These are phyloP conservation scores for Pugionium cornutum DNA, from an alignment of 345 rosid species.

Conservation along the genomic window DNA sequence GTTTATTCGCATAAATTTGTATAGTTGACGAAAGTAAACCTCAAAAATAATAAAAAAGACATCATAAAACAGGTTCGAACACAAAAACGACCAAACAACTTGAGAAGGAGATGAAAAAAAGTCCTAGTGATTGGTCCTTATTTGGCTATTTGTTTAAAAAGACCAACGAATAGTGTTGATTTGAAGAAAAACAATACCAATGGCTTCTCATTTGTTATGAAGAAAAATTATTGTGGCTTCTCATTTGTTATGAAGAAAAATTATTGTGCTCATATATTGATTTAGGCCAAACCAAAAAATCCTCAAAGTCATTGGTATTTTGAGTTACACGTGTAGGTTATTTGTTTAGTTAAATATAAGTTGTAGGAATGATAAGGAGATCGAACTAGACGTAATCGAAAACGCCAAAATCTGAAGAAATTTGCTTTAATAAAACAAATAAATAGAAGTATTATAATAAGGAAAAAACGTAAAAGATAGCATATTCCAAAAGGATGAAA, in stretches of 20 bases:
- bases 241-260: too few species aligned
- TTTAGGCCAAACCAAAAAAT: neutral
- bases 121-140: too few species aligned
- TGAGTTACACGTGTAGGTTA: neutral
- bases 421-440: neutral
- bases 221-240: too few species aligned
- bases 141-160: too few species aligned
- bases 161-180: slow-evolving; percentile 12
- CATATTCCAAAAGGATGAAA: slow-evolving; percentile 40
- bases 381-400: slow-evolving; percentile 8
- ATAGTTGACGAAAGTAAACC: too few species aligned
- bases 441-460: slow-evolving; percentile 9
- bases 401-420: slow-evolving; percentile 34
- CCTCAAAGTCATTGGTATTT: too few species aligned
- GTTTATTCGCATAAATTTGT: too few species aligned
- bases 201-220: neutral
- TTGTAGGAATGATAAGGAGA: neutral
- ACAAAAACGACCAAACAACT: too few species aligned
- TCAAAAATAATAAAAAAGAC: too few species aligned
- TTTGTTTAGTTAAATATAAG: slow-evolving; percentile 7
- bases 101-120: too few species aligned
- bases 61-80: too few species aligned
- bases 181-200: neutral
- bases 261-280: neutral
- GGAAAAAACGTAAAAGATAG: slow-evolving; percentile 33